Base-by-base conservation (phyloP, 2,329 filamentous ascomycete genomes). In the Aureobasidium subglaciale region DNA sequence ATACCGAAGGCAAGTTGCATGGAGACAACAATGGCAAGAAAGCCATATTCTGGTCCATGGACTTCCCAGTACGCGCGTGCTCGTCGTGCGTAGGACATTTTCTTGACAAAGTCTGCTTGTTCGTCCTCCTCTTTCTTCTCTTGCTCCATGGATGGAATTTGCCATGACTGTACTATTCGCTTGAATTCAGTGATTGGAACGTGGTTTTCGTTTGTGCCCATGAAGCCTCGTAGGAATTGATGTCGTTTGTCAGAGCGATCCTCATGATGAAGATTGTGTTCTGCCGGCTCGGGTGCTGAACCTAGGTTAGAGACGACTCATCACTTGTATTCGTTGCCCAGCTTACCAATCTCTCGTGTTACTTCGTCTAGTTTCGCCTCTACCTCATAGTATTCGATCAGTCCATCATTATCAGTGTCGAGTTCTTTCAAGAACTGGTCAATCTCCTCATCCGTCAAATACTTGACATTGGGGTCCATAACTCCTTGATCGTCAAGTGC, bases 81-180 rank as follows among this genome's bases (percentile, higher is more conserved):
- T 24, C 74, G 70, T 56, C 79, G 71, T 63, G 71, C 75, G 1
- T 72, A 64, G 0, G 75, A 68, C 56, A 81, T 69, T 0, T 70
- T 68, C 13, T 63, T 59, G 6, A 63, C 59, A 58, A 78, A 78
- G 9, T 73, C 70, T 49, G 74, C 70, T 16, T 77, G 72, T 5
- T 78, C 71, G 20, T 76, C 67, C 16, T 75, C 72, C 29, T 75
- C 72, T 54, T 75, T 72, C 59, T 74, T 73, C 34, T 76, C 74
- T 55, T 85, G 83, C 79, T 77, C 77, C 57, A 76, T 73, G 67
- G 71, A 76, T 2, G 78, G 81, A 59, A 82, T 84, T 6, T 76
- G 78, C 34, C 80, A 81, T 58, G 79, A 84, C 20, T 81, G 83
- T 60, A 75, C 83, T 15, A 80, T 80, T 10, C 83, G 63, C 1